Evolutionary conservation across 306 rosid genomes (phyloP).

Genomic region (Benincasa hispida): DNA sequence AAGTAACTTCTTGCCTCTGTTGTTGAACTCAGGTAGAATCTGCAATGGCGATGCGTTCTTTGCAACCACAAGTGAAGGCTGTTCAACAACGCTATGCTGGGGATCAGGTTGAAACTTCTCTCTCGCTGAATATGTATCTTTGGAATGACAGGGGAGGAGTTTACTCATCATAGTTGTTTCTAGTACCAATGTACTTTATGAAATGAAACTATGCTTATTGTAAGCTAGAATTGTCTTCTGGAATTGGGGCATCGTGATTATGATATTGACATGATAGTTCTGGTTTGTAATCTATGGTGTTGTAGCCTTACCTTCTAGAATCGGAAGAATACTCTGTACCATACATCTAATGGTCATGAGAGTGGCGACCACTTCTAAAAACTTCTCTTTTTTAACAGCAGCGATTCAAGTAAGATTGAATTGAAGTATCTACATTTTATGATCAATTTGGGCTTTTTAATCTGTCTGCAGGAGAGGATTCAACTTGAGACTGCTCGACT

Average conservation of each 20-base stretch:
- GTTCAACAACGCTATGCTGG: constrained; percentile 79
- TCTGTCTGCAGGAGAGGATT: constrained; percentile 71
- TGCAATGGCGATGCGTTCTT: constrained; percentile 71
- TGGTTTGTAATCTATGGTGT: background rate
- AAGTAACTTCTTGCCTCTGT: background rate
- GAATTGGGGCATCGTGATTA: background rate
- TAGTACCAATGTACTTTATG: background rate
- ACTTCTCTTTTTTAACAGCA: background rate
- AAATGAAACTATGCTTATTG: background rate
- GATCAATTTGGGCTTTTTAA: constrained; percentile 11
- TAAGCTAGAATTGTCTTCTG: background rate
- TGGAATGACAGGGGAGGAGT: background rate
- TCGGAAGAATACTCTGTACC: background rate
- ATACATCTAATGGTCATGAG: background rate
- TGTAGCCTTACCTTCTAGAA: background rate
- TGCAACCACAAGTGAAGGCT: constrained; percentile 89
- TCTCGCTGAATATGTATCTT: background rate
- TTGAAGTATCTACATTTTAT: background rate
- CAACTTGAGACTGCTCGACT: constrained; percentile 85
- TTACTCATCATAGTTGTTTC: background rate
- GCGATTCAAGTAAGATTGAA: background rate
- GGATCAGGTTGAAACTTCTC: constrained; percentile 43
- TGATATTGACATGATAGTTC: too few species aligned
- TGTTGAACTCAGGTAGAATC: constrained; percentile 66
- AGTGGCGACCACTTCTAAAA: background rate